phyloP scores from a whole-genome alignment of 495 filamentous ascomycete species.

The Aspergillus saccharolyticus region DNA sequence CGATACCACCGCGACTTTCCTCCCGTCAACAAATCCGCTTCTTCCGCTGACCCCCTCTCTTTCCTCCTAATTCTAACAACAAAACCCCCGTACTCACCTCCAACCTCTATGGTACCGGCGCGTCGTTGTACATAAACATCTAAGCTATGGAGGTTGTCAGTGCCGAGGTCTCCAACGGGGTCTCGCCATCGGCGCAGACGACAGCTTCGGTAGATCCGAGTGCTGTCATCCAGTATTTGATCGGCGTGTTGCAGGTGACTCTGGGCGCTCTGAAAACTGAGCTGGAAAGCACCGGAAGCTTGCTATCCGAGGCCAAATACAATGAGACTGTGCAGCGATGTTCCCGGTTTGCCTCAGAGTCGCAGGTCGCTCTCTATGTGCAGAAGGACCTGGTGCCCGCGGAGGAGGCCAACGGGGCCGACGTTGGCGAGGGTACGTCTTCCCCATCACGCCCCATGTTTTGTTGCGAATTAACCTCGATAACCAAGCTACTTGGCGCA shows the following conservation, averaged over 20 bases:
- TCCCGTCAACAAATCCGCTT: background rate
- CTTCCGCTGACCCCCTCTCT: background rate
- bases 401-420: conserved; percentile 47
- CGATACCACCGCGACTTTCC: background rate
- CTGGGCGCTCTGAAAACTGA: conserved; percentile 79
- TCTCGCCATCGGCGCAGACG: conserved; percentile 34
- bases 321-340: conserved; percentile 81
- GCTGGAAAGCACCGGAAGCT: conserved; percentile 71
- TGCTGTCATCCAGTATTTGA: conserved; percentile 71
- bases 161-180: conserved; percentile 43
- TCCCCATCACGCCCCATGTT: background rate
- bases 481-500: conserved; percentile 13
- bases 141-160: conserved; percentile 48
- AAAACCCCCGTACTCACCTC: background rate
- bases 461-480: background rate
- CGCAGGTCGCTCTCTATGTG: conserved; percentile 82
- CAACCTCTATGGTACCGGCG: conserved; percentile 29
- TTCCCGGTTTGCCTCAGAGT: conserved; percentile 80
- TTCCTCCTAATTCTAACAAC: background rate
- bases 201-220: conserved; percentile 49
- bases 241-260: conserved; percentile 71
- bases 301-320: conserved; percentile 66
- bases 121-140: conserved; percentile 20
- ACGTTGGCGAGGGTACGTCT: conserved; percentile 41
- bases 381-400: conserved; percentile 68